Conservation (phyloP, 164 flowering plant species). For the Magnolia officinalis region DNA sequence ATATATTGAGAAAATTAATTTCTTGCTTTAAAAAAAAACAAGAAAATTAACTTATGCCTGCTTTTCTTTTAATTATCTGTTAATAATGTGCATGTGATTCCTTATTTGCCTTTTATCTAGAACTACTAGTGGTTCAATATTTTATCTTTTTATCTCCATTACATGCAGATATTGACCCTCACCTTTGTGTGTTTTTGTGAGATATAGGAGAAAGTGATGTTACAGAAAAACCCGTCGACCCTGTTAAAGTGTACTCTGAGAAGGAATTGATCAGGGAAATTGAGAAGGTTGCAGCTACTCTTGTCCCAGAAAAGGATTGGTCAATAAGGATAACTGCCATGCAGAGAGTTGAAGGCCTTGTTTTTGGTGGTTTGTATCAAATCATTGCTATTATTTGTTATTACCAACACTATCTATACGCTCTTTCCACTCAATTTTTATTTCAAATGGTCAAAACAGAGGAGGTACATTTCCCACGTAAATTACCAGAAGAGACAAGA, state of each 20-base stretch:
- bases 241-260: conserved; percentile 83
- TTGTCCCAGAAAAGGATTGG: conserved; percentile 96
- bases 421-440: neutral
- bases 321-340: conserved; percentile 86
- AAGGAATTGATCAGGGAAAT: conserved; percentile 80
- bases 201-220: conserved; percentile 70
- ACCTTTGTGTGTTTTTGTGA: neutral
- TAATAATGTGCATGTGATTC: neutral
- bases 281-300: conserved; percentile 75
- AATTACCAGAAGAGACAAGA: neutral
- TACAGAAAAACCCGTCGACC: conserved; percentile 77
- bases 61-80: neutral
- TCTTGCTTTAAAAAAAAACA: too few relatives aligned
- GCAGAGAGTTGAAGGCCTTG: conserved; percentile 94
- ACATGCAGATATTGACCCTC: neutral
- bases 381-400: neutral
- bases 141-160: neutral
- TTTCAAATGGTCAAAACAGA: neutral
- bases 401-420: neutral
- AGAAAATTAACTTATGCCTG: neutral
- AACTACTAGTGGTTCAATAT: neutral
- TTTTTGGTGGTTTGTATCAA: conserved; percentile 62
- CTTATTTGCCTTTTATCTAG: neutral
- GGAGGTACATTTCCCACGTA: neutral
- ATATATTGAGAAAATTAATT: too few relatives aligned